These are phyloP conservation scores for Rhododendron henanense DNA, from an alignment of 148 eudicot species.

Conservation along the genomic window DNA sequence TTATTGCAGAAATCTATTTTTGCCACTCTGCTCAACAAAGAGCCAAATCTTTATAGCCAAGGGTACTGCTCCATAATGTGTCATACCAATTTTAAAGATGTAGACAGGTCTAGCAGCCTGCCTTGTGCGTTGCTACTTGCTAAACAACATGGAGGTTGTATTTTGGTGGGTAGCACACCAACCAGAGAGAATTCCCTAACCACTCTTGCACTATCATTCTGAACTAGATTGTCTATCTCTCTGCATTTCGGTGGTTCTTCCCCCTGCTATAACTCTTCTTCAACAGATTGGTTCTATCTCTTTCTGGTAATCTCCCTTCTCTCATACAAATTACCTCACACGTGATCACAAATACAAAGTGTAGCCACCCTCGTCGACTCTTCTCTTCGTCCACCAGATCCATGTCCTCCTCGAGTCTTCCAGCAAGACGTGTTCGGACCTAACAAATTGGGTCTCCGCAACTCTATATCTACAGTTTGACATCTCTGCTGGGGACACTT, in stretches of 20 bases:
- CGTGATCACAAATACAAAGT: background rate
- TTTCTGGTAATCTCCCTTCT: background rate
- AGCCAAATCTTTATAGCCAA: background rate
- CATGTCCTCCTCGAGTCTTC: background rate
- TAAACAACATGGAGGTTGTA: background rate
- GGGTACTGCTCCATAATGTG: background rate
- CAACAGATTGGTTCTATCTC: background rate
- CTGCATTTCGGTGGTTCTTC: background rate
- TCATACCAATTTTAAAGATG: background rate
- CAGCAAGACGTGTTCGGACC: background rate
- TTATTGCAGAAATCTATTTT: conserved; percentile 3
- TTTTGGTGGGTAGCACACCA: background rate
- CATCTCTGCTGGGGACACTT: background rate
- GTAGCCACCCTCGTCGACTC: background rate
- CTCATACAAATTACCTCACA: background rate
- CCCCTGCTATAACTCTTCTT: background rate
- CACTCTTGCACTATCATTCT: background rate
- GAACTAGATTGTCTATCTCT: background rate
- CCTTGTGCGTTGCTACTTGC: background rate
- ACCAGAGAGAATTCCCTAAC: background rate
- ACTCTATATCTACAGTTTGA: background rate
- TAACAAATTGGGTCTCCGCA: background rate
- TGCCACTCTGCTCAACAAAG: background rate
- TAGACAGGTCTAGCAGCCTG: background rate
- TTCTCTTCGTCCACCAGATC: background rate